phyloP scores from a whole-genome alignment of 257 asterid genomes.

The Scutellaria galericulata region DNA sequence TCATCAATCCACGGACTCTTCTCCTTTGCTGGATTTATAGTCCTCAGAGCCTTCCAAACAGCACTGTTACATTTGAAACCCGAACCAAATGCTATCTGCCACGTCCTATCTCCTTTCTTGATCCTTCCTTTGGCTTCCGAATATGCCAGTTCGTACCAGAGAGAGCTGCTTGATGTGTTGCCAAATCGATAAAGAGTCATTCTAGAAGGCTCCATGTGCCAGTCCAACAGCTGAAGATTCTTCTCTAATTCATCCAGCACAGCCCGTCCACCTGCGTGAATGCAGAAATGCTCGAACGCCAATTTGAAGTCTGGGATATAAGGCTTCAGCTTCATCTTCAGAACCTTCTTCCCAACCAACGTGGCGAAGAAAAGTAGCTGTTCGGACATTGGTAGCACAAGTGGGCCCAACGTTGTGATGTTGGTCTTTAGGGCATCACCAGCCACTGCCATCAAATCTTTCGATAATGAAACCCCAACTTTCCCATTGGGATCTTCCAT shows the following conservation, averaged over 20 bases:
- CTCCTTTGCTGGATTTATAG: constrained; percentile 54
- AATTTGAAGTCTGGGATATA: constrained; percentile 78
- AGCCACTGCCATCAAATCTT: constrained; percentile 80
- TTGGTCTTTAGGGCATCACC: constrained; percentile 79
- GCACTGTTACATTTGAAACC: constrained; percentile 90
- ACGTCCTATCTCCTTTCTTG: constrained; percentile 76
- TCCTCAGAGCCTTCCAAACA: constrained; percentile 81
- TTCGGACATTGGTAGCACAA: constrained; percentile 79
- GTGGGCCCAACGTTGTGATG: constrained; percentile 77
- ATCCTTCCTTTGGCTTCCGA: constrained; percentile 82
- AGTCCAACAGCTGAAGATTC: constrained; percentile 67
- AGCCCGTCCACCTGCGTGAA: constrained; percentile 90
- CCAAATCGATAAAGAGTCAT: constrained; percentile 83
- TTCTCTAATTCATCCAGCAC: constrained; percentile 81
- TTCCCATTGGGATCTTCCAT: constrained; percentile 68
- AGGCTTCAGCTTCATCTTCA: constrained; percentile 76
- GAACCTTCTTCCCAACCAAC: constrained; percentile 56
- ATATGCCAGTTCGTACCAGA: constrained; percentile 77
- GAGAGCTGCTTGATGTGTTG: constrained; percentile 85
- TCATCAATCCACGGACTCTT: constrained; percentile 52
- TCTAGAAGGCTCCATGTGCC: constrained; percentile 89
- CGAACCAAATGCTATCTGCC: constrained; percentile 93
- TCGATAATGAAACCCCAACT: constrained; percentile 67
- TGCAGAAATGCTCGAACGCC: constrained; percentile 88
- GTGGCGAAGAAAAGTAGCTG: constrained; percentile 77